Evolutionary conservation across 768 basidiomycete genomes (phyloP).

Genomic region (Mycena epipterygia): DNA sequence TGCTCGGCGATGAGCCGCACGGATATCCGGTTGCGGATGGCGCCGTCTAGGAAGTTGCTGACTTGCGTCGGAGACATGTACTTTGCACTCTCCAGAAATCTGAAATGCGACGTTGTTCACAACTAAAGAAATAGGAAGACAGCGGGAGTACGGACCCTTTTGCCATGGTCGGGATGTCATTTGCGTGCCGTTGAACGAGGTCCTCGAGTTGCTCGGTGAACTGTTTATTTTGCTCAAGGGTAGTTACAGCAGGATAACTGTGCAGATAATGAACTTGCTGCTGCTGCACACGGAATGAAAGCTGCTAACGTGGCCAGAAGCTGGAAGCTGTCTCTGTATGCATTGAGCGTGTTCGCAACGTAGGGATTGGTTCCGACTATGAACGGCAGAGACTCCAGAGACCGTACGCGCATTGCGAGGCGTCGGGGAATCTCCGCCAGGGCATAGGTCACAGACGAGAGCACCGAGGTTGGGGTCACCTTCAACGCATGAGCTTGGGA

Average conservation of each 20-base stretch:
- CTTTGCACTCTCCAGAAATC: slow-evolving; percentile 88
- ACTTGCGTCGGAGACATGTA: slow-evolving; percentile 90
- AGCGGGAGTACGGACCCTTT: slow-evolving; percentile 73
- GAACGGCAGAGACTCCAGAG: slow-evolving; percentile 83
- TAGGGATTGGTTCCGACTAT: slow-evolving; percentile 93
- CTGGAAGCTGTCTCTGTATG: slow-evolving; percentile 78
- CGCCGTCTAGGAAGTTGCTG: slow-evolving; percentile 83
- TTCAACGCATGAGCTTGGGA: slow-evolving; percentile 20
- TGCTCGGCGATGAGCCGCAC: slow-evolving; percentile 92
- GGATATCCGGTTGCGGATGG: slow-evolving; percentile 89
- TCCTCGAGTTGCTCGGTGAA: slow-evolving; percentile 79
- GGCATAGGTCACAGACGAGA: slow-evolving; percentile 81
- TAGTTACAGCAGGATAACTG: slow-evolving; percentile 60
- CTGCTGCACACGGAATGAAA: not conserved
- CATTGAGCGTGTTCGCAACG: slow-evolving; percentile 76
- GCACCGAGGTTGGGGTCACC: slow-evolving; percentile 75
- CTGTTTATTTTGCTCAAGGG: slow-evolving; percentile 74
- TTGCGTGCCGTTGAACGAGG: slow-evolving; percentile 82
- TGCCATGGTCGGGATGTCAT: slow-evolving; percentile 93
- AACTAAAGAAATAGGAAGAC: slow-evolving; percentile 14
- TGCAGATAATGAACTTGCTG: slow-evolving; percentile 10
- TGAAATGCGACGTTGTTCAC: slow-evolving; percentile 40
- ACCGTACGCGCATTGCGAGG: slow-evolving; percentile 80
- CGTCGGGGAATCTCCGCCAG: slow-evolving; percentile 84
- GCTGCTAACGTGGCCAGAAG: slow-evolving; percentile 67